Evolutionary conservation across 1,139 yeast species (phyloP).

Genomic region (Suhomyces ambrosiae): DNA sequence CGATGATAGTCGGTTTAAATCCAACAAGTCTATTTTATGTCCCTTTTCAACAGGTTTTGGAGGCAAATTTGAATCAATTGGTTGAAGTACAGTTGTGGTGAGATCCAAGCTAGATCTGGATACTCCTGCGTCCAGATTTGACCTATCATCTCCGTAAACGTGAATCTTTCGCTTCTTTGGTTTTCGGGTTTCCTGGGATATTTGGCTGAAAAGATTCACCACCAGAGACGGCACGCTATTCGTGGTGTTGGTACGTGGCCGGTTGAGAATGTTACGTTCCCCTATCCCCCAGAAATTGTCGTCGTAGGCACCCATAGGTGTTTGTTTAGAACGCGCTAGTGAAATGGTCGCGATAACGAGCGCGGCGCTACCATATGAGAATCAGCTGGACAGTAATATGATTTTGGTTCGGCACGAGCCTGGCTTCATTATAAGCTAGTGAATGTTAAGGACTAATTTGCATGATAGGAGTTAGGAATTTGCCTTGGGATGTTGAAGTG

Average conservation of each 20-base stretch:
- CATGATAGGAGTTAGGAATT: too few relatives aligned
- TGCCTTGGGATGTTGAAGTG: too few relatives aligned
- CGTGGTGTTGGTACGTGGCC: constrained; percentile 5
- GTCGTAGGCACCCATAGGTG: constrained; percentile 5
- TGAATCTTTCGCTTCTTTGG: constrained; percentile 13
- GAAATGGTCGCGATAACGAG: background rate
- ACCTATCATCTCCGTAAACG: constrained; percentile 8
- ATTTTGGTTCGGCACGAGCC: too few relatives aligned
- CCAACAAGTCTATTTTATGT: constrained; percentile 2
- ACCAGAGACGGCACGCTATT: constrained; percentile 5
- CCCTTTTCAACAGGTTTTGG: background rate
- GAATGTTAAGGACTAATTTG: too few relatives aligned
- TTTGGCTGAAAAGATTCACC: constrained; percentile 4
- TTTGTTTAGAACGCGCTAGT: constrained; percentile 1
- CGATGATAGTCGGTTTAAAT: constrained; percentile 3
- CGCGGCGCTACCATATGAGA: background rate
- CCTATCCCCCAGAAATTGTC: constrained; percentile 5
- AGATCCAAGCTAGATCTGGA: constrained; percentile 1
- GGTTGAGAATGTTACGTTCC: constrained; percentile 5
- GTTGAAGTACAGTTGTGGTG: constrained; percentile 3
- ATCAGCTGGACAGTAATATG: background rate
- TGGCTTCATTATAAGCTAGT: too few relatives aligned
- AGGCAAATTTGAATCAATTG: background rate
- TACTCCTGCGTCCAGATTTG: background rate
- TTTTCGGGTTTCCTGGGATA: constrained; percentile 5